Percentiles rank a stretch among this genome's conserved stretches.
Conservation (phyloP, 2,329 filamentous ascomycete genomes). For the Lecanosticta acicola region DNA sequence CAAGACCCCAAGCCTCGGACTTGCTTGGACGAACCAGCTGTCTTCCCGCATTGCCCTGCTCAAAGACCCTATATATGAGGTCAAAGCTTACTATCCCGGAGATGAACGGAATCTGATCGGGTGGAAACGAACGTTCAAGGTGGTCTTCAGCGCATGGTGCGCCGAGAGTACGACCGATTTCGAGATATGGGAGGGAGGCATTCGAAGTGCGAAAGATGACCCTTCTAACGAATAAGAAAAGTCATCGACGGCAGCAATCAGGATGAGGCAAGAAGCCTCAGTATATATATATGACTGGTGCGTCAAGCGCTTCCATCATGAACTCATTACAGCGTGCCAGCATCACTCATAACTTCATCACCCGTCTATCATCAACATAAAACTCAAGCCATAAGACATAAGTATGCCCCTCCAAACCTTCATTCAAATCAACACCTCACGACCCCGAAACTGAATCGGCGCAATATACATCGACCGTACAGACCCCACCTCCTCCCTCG, state of each 20-base stretch:
- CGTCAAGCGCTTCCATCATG: no score
- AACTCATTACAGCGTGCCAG: no score
- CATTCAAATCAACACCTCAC: conserved; percentile 4
- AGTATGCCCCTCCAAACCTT: no score
- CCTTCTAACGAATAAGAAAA: neutral
- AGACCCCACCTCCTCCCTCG: conserved; percentile 3
- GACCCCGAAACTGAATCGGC: conserved; percentile 3
- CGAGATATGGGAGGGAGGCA: conserved; percentile 65
- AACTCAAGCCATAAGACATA: no score
- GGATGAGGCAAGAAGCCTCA: no score
- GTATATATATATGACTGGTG: no score
- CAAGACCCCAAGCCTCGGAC: conserved; percentile 81
- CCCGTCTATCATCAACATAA: no score
- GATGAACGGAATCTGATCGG: conserved; percentile 45
- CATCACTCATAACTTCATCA: no score
- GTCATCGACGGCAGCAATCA: no score
- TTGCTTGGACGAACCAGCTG: conserved; percentile 89
- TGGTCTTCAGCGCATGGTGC: conserved; percentile 82
- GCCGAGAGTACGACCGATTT: conserved; percentile 60
- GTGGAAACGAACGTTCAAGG: conserved; percentile 74
- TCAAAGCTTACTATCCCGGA: conserved; percentile 37
- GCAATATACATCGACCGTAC: conserved; percentile 14
- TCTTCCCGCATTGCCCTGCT: conserved; percentile 75
- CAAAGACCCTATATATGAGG: conserved; percentile 55
- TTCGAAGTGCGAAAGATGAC: conserved; percentile 14